These are phyloP conservation scores for Cicer yamashitae DNA, from an alignment of 306 rosid species.

Conservation along the genomic window DNA sequence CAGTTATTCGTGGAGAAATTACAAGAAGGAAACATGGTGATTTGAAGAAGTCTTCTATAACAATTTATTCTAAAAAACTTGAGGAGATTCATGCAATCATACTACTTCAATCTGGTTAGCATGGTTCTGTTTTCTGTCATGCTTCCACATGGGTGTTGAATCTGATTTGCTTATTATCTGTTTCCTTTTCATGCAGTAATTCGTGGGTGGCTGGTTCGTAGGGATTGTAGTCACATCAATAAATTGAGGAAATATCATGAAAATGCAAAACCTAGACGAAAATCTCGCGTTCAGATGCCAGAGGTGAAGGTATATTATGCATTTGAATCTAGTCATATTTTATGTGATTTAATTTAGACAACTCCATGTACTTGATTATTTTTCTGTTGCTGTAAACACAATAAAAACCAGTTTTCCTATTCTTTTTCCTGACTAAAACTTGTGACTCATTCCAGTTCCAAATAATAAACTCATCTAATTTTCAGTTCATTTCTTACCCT, in stretches of 20 bases:
- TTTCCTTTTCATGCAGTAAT: slow-evolving; percentile 54
- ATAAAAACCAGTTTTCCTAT: neutral
- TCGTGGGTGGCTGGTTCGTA: slow-evolving; percentile 75
- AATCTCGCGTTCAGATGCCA: slow-evolving; percentile 52
- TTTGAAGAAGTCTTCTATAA: slow-evolving; percentile 45
- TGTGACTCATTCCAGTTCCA: slow-evolving; percentile 13
- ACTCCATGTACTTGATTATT: slow-evolving; percentile 24
- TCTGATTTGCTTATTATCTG: slow-evolving; percentile 44
- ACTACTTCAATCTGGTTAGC: slow-evolving; percentile 71
- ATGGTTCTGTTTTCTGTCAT: slow-evolving; percentile 30
- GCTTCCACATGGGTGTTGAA: slow-evolving; percentile 28
- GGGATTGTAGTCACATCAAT: slow-evolving; percentile 44
- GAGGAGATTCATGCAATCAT: slow-evolving; percentile 66
- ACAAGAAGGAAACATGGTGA: slow-evolving; percentile 54
- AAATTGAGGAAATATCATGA: slow-evolving; percentile 53
- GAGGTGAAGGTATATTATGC: slow-evolving; percentile 61
- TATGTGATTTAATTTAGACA: slow-evolving; percentile 15
- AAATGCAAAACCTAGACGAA: slow-evolving; percentile 49
- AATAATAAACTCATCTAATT: slow-evolving; percentile 11
- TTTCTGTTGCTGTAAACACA: slow-evolving; percentile 13
- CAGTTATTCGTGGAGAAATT: slow-evolving; percentile 81
- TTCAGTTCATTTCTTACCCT: slow-evolving; percentile 25
- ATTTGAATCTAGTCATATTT: slow-evolving; percentile 16
- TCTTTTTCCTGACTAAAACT: slow-evolving; percentile 10
- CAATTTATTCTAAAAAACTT: slow-evolving; percentile 53